phyloP scores from a whole-genome alignment of 164 flowering plant genomes.

The Tetrastigma voinierianum region DNA sequence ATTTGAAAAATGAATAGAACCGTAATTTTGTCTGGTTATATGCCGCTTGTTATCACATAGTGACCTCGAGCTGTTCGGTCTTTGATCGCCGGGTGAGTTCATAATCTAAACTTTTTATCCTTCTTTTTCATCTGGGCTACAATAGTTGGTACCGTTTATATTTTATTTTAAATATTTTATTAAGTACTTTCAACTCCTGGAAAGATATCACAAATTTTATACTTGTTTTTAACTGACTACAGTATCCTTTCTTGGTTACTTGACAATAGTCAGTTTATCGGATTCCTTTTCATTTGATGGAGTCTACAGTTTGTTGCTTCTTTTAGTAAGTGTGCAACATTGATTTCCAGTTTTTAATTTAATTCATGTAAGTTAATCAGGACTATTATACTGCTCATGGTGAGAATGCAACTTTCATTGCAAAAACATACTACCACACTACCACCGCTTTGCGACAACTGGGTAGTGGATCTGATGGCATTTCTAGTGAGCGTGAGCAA shows the following conservation, averaged over 20 bases:
- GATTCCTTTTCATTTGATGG: neutral
- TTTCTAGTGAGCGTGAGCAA: constrained; percentile 78
- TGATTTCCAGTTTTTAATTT: neutral
- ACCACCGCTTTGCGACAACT: constrained; percentile 84
- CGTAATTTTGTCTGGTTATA: no score
- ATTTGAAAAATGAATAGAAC: no score
- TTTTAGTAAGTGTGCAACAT: neutral
- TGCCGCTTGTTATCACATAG: no score
- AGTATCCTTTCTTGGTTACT: neutral
- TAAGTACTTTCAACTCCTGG: neutral
- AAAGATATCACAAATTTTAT: neutral
- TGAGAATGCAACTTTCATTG: constrained; percentile 88
- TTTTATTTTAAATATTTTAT: neutral
- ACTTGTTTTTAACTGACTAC: neutral
- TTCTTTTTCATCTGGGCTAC: no score
- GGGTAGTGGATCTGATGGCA: constrained; percentile 69
- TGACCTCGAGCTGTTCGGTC: no score
- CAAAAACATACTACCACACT: constrained; percentile 86
- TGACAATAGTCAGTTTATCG: neutral
- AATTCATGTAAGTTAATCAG: constrained; percentile 46
- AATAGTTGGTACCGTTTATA: no score
- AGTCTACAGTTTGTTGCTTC: neutral
- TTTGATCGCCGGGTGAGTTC: no score
- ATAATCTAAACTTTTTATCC: no score
- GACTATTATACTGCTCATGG: constrained; percentile 97